These are phyloP conservation scores for Jacaranda mimosifolia DNA, from an alignment of 257 asterid species.

Conservation along the genomic window DNA sequence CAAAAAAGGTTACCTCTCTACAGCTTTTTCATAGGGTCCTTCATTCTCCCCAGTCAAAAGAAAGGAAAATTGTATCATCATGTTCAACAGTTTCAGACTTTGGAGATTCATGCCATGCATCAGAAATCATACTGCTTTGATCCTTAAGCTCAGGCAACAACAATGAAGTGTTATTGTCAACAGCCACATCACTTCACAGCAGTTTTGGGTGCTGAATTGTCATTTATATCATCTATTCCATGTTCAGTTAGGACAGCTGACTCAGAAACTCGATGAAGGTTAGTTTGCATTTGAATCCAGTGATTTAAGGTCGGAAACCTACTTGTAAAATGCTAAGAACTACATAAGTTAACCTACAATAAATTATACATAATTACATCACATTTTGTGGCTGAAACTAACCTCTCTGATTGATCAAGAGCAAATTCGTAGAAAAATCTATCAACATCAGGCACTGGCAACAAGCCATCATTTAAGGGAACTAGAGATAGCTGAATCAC, in stretches of 20 bases:
- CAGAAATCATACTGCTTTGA: constrained; percentile 54
- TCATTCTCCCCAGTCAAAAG: too few species aligned
- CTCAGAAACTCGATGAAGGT: constrained; percentile 94
- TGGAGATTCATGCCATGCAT: constrained; percentile 70
- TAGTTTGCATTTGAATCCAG: constrained; percentile 98
- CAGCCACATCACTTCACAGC: constrained; percentile 72
- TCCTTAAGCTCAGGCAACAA: constrained; percentile 63
- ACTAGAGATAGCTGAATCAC: constrained; percentile 73
- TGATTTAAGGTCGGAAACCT: constrained; percentile 97
- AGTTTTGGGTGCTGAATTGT: constrained; percentile 57
- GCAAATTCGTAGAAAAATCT: too few species aligned
- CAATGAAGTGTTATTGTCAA: constrained; percentile 54
- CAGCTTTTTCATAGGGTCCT: too few species aligned
- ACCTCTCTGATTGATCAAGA: too few species aligned
- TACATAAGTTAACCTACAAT: constrained; percentile 34
- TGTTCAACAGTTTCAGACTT: too few species aligned
- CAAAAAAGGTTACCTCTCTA: too few species aligned
- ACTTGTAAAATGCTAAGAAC: constrained; percentile 43
- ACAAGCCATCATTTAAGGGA: constrained; percentile 70
- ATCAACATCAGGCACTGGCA: constrained; percentile 71
- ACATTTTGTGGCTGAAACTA: constrained; percentile 32
- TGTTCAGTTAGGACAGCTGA: constrained; percentile 82
- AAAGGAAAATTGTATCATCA: too few species aligned
- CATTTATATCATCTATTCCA: constrained; percentile 55
- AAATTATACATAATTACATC: constrained; percentile 32